These are phyloP conservation scores for Phaseolus lunatus DNA, from an alignment of 306 rosid species.

Conservation along the genomic window DNA sequence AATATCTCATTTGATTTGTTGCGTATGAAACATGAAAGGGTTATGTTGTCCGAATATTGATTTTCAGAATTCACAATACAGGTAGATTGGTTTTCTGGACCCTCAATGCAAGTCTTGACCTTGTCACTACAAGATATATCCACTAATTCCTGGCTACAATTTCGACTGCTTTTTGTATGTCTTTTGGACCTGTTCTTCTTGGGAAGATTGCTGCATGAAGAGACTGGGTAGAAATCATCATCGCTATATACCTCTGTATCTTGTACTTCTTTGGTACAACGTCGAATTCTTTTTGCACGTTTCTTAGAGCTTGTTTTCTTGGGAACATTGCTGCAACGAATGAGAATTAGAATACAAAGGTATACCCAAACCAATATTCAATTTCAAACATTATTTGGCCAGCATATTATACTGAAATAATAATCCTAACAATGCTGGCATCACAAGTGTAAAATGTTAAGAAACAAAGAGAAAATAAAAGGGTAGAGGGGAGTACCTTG, in stretches of 20 bases:
- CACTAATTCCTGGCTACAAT: conserved; percentile 32
- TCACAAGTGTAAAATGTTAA: conserved; percentile 25
- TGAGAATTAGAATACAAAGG: conserved; percentile 34
- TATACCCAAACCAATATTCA: conserved; percentile 39
- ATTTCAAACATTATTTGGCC: conserved; percentile 12
- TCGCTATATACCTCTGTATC: conserved; percentile 13
- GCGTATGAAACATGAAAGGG: conserved; percentile 50
- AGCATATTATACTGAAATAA: conserved; percentile 6
- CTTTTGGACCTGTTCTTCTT: conserved; percentile 55
- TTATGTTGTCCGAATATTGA: conserved; percentile 45
- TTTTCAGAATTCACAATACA: conserved; percentile 41
- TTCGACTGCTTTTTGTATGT: conserved; percentile 43
- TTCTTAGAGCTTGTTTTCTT: conserved; percentile 52
- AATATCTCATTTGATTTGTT: conserved; percentile 56
- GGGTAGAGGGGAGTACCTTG: conserved; percentile 54
- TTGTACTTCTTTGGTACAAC: conserved; percentile 34
- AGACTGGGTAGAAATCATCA: conserved; percentile 19
- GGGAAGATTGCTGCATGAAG: conserved; percentile 53
- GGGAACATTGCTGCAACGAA: conserved; percentile 56
- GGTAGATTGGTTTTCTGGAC: conserved; percentile 29
- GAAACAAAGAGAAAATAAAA: conserved; percentile 13
- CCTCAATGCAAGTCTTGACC: conserved; percentile 29
- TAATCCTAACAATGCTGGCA: conserved; percentile 36
- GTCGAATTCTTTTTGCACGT: conserved; percentile 42
- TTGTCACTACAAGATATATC: conserved; percentile 10